Base-by-base conservation (phyloP, 2,329 filamentous ascomycete species). In the Sclerotinia borealis region DNA sequence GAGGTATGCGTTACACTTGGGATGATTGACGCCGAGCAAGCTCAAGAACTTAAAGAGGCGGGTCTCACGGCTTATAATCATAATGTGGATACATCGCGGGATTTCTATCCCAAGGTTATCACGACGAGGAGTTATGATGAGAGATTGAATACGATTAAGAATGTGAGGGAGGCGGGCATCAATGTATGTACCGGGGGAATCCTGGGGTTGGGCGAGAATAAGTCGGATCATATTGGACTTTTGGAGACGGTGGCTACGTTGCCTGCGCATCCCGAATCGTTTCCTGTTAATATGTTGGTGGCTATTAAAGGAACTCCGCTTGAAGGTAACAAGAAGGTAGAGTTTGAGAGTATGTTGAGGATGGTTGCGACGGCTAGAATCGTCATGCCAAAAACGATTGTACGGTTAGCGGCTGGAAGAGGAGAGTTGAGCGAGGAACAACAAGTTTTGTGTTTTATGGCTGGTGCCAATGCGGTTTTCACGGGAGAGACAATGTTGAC, bases 401-500 rank as follows among this genome's bases (percentile, higher is more conserved):
- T 96, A 68, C 86, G 92, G 49, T 86, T 96, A 54, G 92, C 92
- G 0, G 92, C 92, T 0, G 92, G 92, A 3, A 81, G 92, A 52
- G 92, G 91, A 74, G 90, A 87, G 15, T 89, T 96, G 84, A 83
- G 85, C 4, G 92, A 96, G 78, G 91, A 95, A 77, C 89, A 96
- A 79, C 92, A 96, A 78, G 87, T 91, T 17, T 75, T 93, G 68
- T 96, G 92, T 76, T 96, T 96, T 78, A 88, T 91, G 84, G 91
- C 92, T 0, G 92, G 92, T 17, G 92, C 92, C 1, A 96, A 96
- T 71, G 92, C 92, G n/a, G 89, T 96, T 39, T 96, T 96, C 74
- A 96, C 92, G 0, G 92, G 92, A 10, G 92, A 96, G 79, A 96
- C 93, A 82, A 96, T 96, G 92, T 76, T 96, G 77, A 96, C 92